phyloP scores from a whole-genome alignment of 345 rosid genomes.

The Salix dunnii region DNA sequence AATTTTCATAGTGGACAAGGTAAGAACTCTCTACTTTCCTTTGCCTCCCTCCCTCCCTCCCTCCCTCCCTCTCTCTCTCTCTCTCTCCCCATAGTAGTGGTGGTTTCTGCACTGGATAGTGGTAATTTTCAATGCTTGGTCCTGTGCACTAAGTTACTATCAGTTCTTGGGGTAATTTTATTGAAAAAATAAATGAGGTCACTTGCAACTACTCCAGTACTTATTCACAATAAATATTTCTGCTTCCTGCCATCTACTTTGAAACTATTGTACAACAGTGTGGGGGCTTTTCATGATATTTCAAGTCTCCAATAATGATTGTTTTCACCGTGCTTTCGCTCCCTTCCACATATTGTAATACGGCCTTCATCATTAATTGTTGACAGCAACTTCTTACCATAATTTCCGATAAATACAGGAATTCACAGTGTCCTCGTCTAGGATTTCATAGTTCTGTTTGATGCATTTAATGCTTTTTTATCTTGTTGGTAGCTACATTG shows the following conservation, averaged over 20 bases:
- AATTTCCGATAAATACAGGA: neutral
- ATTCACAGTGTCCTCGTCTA: neutral
- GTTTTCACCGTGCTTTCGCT: neutral
- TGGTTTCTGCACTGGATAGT: neutral
- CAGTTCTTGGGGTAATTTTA: neutral
- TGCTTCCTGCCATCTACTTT: neutral
- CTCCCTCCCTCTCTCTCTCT: neutral
- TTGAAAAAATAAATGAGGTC: neutral
- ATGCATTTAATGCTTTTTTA: slow-evolving; percentile 14
- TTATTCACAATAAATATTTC: neutral
- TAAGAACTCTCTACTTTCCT: slow-evolving; percentile 7
- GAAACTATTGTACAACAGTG: neutral
- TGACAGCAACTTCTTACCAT: slow-evolving; percentile 16
- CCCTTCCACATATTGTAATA: slow-evolving; percentile 2
- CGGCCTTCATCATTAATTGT: slow-evolving; percentile 20
- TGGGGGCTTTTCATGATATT: neutral
- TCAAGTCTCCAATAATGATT: slow-evolving; percentile 4
- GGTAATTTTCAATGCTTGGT: neutral
- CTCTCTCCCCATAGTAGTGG: neutral
- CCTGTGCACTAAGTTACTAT: neutral
- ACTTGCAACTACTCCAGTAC: neutral
- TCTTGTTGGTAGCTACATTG: neutral
- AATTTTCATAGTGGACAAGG: slow-evolving; percentile 52
- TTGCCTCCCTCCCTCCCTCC: neutral
- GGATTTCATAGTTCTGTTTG: neutral